A percentile compares a stretch with the other conserved stretches of the same genome.
phyloP scores from a whole-genome alignment of 1,284 basidiomycete species.

The Ustilago sp. region DNA sequence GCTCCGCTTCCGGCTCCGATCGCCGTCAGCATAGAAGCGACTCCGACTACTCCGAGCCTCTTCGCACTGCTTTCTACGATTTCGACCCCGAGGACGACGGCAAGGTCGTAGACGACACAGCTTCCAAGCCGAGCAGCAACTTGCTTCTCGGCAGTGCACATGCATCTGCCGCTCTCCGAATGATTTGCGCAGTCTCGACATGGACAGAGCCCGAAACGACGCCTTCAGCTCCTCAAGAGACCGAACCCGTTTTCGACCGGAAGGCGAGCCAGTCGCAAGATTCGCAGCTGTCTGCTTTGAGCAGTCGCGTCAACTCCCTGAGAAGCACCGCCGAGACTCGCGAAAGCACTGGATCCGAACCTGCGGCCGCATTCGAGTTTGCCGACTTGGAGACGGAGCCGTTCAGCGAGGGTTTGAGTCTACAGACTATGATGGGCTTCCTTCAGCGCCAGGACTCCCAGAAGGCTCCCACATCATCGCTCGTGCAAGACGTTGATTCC shows the following conservation, averaged over 20 bases:
- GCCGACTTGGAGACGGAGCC: conserved; percentile 26
- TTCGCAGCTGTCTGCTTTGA: conserved; percentile 16
- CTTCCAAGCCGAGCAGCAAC: conserved; percentile 8
- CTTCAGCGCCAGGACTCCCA: conserved; percentile 31
- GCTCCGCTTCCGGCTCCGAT: background rate
- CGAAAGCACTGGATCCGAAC: conserved; percentile 19
- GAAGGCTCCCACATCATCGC: conserved; percentile 3
- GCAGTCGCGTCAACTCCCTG: conserved; percentile 19
- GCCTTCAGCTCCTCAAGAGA: background rate
- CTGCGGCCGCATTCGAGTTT: conserved; percentile 32
- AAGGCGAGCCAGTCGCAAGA: conserved; percentile 12
- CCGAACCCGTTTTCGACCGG: conserved; percentile 5
- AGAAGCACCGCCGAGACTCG: conserved; percentile 4
- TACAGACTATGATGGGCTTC: conserved; percentile 48
- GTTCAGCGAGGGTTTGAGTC: conserved; percentile 25
- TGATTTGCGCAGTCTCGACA: background rate
- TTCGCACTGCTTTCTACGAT: conserved; percentile 33
- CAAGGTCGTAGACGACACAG: background rate
- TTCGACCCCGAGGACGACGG: conserved; percentile 27
- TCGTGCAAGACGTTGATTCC: background rate
- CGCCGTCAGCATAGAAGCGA: conserved; percentile 7
- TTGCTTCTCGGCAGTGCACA: background rate
- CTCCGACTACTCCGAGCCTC: conserved; percentile 28
- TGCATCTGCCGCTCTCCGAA: background rate
- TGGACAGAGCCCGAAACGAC: background rate